Base-by-base conservation (phyloP, 78 protist genomes). In the Cavenderia fasciculata region DNA sequence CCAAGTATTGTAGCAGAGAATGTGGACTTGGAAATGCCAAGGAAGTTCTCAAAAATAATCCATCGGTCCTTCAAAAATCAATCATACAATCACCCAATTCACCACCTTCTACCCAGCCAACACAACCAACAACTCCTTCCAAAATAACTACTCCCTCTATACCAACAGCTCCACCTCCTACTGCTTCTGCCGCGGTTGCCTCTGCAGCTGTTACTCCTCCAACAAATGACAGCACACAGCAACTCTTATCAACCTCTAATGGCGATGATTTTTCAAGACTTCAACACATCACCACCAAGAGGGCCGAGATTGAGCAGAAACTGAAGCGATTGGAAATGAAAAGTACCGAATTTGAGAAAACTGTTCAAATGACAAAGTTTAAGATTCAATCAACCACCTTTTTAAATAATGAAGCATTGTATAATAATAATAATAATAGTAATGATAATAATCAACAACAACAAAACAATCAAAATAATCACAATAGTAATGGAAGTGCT, bases 1-100 rank as follows among this genome's bases (percentile, higher is more conserved):
- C 93, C 23, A 86, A 86, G 56, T 86, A 86, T 69, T 86, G 93
- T 25, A 43, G 70, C 36, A 59, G 62, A 33, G 93, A 86, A 43
- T 86, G 93, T 74, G 93, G 86, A 2, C 43, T 62, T 1, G 71
- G 66, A 34, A 61, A 74, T 29, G 93, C 93, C 21, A 86, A 68
- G 43, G 93, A 86, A n/a, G 23, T 66, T 25, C 25, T 73, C 40
- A 27, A 29, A 4, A 70, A 70, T 46, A 86, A 74, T n/a, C 47
- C 57, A 62, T 36, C 44, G 16, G 27, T 43, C 18, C 72, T 21
- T 27, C 61, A 29, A 18, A 16, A 33, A 38, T 59, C 57, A 29
- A 63, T 47, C 16, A 10, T 21, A 8, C 1, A 21, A 12, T 44
- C 56, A 46, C 51, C 29, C 10, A 47, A 71, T 11, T n/a, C 54